Conservation (phyloP, 176 grass and related monocot species). For the Juncus inflexus region DNA sequence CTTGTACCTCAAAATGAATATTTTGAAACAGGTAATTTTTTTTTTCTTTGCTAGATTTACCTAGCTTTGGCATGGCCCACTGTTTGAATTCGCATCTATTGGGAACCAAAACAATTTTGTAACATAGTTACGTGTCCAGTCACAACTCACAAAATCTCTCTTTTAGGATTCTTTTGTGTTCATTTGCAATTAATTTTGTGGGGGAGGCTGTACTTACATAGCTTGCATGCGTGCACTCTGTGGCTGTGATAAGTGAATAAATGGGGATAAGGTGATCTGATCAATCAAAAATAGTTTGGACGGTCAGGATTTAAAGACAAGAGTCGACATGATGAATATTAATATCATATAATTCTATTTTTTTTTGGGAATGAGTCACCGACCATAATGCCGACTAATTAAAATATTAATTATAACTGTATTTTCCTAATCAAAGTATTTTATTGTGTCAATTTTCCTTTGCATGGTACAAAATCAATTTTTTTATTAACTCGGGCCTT, state of each 20-base stretch:
- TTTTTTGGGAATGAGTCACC: too few relatives aligned
- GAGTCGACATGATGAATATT: too few relatives aligned
- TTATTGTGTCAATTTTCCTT: too few relatives aligned
- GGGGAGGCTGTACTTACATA: background rate
- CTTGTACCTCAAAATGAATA: background rate
- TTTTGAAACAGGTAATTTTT: background rate
- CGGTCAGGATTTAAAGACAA: too few relatives aligned
- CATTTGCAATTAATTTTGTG: background rate
- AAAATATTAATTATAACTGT: too few relatives aligned
- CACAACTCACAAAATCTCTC: background rate
- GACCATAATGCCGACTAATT: too few relatives aligned
- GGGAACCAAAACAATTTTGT: constrained; percentile 20
- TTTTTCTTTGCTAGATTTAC: too few relatives aligned
- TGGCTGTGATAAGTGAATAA: background rate
- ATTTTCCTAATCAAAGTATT: too few relatives aligned
- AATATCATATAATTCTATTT: too few relatives aligned
- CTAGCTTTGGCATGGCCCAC: too few relatives aligned
- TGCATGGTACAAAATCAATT: too few relatives aligned
- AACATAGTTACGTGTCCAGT: background rate
- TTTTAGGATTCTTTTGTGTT: constrained; percentile 17
- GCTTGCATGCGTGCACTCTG: background rate
- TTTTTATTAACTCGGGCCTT: too few relatives aligned
- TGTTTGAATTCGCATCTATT: background rate
- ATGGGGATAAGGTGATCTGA: background rate
- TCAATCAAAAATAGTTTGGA: background rate